Conservation (phyloP, 345 rosid genomes). For the Triadica sebifera region DNA sequence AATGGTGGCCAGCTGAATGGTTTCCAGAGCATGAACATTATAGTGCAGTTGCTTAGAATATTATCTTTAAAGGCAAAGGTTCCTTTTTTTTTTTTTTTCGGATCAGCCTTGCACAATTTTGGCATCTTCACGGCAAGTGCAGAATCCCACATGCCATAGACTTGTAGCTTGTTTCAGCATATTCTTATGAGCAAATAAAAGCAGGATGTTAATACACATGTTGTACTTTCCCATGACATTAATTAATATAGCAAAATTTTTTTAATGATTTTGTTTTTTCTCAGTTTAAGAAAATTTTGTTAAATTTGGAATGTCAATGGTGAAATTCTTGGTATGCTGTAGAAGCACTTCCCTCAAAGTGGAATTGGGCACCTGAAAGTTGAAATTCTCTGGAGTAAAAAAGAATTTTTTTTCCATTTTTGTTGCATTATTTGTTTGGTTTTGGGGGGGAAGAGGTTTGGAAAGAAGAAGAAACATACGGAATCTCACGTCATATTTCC, state of each 20-base stretch:
- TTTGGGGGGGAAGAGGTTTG: not conserved
- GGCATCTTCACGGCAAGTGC: slow-evolving; percentile 7
- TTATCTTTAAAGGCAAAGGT: not conserved
- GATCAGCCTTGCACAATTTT: slow-evolving; percentile 3
- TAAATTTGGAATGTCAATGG: not conserved
- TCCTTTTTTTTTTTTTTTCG: not conserved
- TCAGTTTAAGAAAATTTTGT: not conserved
- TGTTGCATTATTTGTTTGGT: not conserved
- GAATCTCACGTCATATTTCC: no score
- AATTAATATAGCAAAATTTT: not conserved
- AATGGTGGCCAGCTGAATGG: slow-evolving; percentile 92
- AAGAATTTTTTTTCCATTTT: not conserved
- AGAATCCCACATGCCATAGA: slow-evolving; percentile 11
- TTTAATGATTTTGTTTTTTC: not conserved
- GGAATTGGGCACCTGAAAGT: no score
- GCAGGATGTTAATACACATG: not conserved
- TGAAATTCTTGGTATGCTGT: not conserved
- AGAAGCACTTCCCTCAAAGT: not conserved
- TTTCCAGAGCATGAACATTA: slow-evolving; percentile 40
- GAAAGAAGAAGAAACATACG: not conserved
- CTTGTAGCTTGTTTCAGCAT: slow-evolving; percentile 4
- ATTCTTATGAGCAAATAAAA: slow-evolving; percentile 5
- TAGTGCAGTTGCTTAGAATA: slow-evolving; percentile 36
- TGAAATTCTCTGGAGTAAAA: no score
- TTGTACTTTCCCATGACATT: not conserved